Conservation (phyloP, 2,329 filamentous ascomycete genomes). For the Curvularia spicifera region DNA sequence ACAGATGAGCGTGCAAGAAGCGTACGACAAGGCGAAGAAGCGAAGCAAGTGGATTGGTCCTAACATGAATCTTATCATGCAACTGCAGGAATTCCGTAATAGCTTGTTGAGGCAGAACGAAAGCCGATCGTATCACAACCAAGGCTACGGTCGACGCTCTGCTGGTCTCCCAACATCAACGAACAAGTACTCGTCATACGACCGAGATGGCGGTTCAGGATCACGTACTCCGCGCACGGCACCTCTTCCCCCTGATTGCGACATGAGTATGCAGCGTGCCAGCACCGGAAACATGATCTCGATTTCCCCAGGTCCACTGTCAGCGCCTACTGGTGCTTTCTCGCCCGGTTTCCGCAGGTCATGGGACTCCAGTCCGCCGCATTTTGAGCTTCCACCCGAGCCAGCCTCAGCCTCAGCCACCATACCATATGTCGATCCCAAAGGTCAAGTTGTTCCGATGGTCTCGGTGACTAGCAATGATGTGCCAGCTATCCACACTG, state of each 20-base stretch:
- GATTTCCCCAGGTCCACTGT: constrained; percentile 52
- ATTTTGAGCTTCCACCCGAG: constrained; percentile 42
- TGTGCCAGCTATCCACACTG: constrained; percentile 12
- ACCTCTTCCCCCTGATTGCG: constrained; percentile 55
- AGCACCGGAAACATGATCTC: constrained; percentile 51
- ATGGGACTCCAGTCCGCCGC: constrained; percentile 49
- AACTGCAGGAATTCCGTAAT: constrained; percentile 76
- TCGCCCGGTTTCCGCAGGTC: constrained; percentile 49
- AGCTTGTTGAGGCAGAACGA: constrained; percentile 52
- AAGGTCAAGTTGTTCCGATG: constrained; percentile 47
- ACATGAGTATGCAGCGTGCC: constrained; percentile 54
- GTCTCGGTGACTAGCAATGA: constrained; percentile 43
- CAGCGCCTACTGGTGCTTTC: constrained; percentile 48
- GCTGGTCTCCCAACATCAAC: constrained; percentile 39
- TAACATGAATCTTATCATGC: constrained; percentile 92
- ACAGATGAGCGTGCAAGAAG: constrained; percentile 77
- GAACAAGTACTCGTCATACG: constrained; percentile 44
- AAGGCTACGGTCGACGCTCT: constrained; percentile 43
- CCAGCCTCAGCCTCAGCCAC: constrained; percentile 37
- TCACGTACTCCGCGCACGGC: constrained; percentile 48
- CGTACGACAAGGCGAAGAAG: constrained; percentile 79
- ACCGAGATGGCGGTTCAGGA: constrained; percentile 38
- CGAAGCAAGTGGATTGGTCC: constrained; percentile 88
- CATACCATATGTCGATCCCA: constrained; percentile 47
- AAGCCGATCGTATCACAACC: constrained; percentile 39